A percentile compares a stretch with the other conserved stretches of the same genome.
Conservation (phyloP, 495 filamentous ascomycete species). For the Terfezia boudieri region DNA sequence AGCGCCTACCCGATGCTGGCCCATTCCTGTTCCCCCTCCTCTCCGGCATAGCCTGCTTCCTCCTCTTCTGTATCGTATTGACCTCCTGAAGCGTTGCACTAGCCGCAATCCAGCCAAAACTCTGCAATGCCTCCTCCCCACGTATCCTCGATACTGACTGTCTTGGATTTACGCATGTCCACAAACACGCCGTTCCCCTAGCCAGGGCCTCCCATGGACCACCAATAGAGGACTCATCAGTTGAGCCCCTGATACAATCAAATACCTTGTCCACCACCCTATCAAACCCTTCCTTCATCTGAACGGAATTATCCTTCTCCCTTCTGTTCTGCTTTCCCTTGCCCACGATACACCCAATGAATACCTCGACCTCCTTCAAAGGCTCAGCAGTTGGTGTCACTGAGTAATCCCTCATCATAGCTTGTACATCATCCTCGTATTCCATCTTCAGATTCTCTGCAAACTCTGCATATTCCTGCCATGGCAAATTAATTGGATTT, state of each 20-base stretch:
- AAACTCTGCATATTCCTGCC: slow-evolving; percentile 2
- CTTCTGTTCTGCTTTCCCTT: slow-evolving; percentile 34
- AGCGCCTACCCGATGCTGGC: too few species aligned
- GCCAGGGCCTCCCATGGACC: slow-evolving; percentile 17
- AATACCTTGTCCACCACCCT: slow-evolving; percentile 27
- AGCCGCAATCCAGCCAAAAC: slow-evolving; percentile 27
- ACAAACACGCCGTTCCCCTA: slow-evolving; percentile 29
- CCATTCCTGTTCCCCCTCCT: neutral
- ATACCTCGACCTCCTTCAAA: slow-evolving; percentile 53
- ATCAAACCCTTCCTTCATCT: slow-evolving; percentile 40
- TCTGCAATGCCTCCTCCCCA: slow-evolving; percentile 20
- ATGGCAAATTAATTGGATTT: slow-evolving; percentile 4
- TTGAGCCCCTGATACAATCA: slow-evolving; percentile 25
- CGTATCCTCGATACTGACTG: slow-evolving; percentile 10
- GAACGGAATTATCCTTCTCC: slow-evolving; percentile 38
- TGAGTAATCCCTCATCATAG: slow-evolving; percentile 34
- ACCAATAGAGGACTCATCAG: slow-evolving; percentile 16
- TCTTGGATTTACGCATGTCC: slow-evolving; percentile 16
- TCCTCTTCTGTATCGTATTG: neutral
- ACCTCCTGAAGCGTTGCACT: slow-evolving; percentile 27
- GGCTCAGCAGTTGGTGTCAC: slow-evolving; percentile 29
- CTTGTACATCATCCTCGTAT: slow-evolving; percentile 21
- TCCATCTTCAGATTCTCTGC: slow-evolving; percentile 6
- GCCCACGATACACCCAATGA: slow-evolving; percentile 49
- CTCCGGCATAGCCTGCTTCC: neutral